A percentile compares a stretch with the other conserved stretches of the same genome.
Evolutionary conservation across 164 flowering plant genomes (phyloP).

Genomic region (Stephania cephalantha): DNA sequence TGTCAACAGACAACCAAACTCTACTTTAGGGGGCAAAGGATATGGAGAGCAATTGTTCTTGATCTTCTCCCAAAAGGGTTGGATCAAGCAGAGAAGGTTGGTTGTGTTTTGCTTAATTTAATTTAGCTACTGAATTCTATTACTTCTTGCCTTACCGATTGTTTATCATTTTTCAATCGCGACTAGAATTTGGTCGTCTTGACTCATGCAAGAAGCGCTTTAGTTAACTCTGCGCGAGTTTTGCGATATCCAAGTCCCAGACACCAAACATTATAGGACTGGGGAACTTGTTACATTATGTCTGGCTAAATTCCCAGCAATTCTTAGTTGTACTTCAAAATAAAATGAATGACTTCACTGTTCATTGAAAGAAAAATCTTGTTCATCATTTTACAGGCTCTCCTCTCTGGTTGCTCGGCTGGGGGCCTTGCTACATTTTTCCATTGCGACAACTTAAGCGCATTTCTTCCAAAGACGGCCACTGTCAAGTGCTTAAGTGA

Average conservation of each 20-base stretch:
- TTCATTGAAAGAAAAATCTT: too few relatives aligned
- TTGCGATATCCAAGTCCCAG: too few relatives aligned
- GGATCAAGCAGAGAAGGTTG: constrained; percentile 58
- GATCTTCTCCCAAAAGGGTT: constrained; percentile 88
- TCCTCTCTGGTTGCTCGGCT: constrained; percentile 98
- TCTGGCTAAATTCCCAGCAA: too few relatives aligned
- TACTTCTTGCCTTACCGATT: background rate
- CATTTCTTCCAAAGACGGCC: constrained; percentile 50
- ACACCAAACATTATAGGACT: too few relatives aligned
- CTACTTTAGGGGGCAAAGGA: constrained; percentile 87
- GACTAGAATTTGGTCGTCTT: background rate
- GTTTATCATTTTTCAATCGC: background rate
- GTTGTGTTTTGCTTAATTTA: background rate
- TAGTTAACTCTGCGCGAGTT: too few relatives aligned
- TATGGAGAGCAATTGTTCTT: constrained; percentile 77
- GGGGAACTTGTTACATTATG: too few relatives aligned
- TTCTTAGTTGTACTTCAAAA: too few relatives aligned
- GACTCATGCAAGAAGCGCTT: too few relatives aligned
- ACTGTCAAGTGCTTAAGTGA: constrained; percentile 90
- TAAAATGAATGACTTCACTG: too few relatives aligned
- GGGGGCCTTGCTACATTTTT: constrained; percentile 82
- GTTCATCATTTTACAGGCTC: constrained; percentile 41
- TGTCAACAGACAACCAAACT: constrained; percentile 54
- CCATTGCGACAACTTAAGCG: constrained; percentile 74
- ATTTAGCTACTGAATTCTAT: background rate